A percentile compares a stretch with the other conserved stretches of the same genome.
phyloP scores from a whole-genome alignment of 2,329 filamentous ascomycete species.

The Ambrosiella xylebori region DNA sequence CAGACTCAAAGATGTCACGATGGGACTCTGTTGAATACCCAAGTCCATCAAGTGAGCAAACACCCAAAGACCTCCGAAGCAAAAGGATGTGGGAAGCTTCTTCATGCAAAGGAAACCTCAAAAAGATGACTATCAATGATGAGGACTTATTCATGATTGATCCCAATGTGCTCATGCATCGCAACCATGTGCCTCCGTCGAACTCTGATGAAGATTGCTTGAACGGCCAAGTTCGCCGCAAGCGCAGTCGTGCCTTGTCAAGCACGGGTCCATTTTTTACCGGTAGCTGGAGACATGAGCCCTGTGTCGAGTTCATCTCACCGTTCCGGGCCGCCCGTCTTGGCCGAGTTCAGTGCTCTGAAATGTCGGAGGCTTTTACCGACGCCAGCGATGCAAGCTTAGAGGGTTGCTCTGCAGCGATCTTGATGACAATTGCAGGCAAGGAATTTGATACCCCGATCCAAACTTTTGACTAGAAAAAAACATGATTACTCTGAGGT shows the following conservation, averaged over 20 bases:
- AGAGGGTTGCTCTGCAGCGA: slow-evolving; percentile 5
- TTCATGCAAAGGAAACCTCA: slow-evolving; percentile 3
- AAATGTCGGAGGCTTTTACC: neutral
- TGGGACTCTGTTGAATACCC: too few relatives aligned
- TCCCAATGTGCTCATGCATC: neutral
- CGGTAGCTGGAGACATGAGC: slow-evolving; percentile 11
- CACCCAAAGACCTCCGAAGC: neutral
- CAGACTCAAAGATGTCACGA: too few relatives aligned
- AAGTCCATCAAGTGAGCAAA: too few relatives aligned
- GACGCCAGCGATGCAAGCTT: slow-evolving; percentile 8
- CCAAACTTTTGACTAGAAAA: too few relatives aligned
- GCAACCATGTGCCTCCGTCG: slow-evolving; percentile 1
- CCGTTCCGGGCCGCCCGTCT: slow-evolving; percentile 11
- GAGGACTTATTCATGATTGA: slow-evolving; percentile 6
- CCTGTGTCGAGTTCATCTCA: slow-evolving; percentile 7
- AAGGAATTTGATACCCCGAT: neutral
- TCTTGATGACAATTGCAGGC: neutral
- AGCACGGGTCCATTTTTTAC: slow-evolving; percentile 11
- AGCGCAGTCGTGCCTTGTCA: slow-evolving; percentile 5
- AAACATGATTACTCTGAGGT: too few relatives aligned
- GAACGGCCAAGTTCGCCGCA: neutral
- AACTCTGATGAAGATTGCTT: neutral
- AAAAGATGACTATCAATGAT: slow-evolving; percentile 3
- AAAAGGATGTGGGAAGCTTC: slow-evolving; percentile 1
- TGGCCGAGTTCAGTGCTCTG: slow-evolving; percentile 2